Base-by-base conservation (phyloP, 352 stramenopile genomes). In the Pythium oligandrum region DNA sequence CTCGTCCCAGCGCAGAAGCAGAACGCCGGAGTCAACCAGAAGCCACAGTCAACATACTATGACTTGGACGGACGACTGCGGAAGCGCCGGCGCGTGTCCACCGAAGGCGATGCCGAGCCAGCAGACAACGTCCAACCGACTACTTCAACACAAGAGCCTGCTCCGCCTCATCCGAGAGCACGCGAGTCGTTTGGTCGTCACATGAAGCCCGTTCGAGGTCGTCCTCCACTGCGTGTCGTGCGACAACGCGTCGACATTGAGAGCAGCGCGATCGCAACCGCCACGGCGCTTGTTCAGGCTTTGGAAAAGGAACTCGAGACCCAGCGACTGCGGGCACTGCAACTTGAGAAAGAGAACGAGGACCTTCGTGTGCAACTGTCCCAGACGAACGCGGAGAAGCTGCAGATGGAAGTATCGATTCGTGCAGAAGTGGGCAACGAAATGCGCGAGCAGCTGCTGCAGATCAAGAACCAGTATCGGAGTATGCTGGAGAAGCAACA, bases 1-100 rank as follows among this genome's bases (percentile, higher is more conserved):
- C 80, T 98, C 11, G 88, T 96, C 40, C 83, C 95, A 7, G 43
- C 60, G 37, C 60, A 68, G 2, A 57, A 63, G 35, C 56, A 60
- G 12, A 51, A 59, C 1, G 74, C 64, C 1, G 68, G 73, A 0
- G 64, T 61, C 32, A 86, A 72, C 44, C 52, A 59, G 48, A 56
- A 64, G 10, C 48, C 64, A 17, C 51, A 63, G 8, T 57, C 72
- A 8, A 71, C 64, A 10, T 83, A 68, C 26, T 68, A 65, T 32
- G 55, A 66, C 43, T 51, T 71, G n/a, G 58, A 68, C 40, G 60
- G 59, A n/a, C 59, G 55, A 7, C 59, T 61, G 26, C 58, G 50
- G 37, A 71, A 68, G 34, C 48, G 53, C 44, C 55, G 54, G 38
- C 51, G 62, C 4, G 51, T 36, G 30, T 64, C 38, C 6, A 47